phyloP scores from a whole-genome alignment of 2,329 filamentous ascomycete species.

The Clonostachys solani region DNA sequence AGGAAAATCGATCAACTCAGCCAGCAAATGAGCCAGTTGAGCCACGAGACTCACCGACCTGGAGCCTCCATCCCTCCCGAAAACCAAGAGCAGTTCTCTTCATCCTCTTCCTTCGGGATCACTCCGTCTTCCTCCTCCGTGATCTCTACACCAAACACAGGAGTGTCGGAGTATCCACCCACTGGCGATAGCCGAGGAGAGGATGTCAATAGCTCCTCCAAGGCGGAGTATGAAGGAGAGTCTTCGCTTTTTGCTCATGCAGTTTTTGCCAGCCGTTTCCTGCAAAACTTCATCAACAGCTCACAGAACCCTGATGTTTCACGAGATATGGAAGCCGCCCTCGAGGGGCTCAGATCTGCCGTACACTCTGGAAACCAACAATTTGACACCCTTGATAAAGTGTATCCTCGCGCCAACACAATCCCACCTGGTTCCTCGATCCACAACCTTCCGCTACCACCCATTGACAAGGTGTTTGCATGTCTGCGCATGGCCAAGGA shows the following conservation, averaged over 20 bases:
- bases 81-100: background rate
- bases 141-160: background rate
- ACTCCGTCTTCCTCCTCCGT: slow-evolving; percentile 3
- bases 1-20: slow-evolving; percentile 8
- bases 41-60: background rate
- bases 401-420: slow-evolving; percentile 1
- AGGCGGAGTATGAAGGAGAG: slow-evolving; percentile 11
- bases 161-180: background rate
- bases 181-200: background rate
- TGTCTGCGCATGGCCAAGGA: slow-evolving; percentile 6
- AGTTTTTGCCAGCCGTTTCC: slow-evolving; percentile 11
- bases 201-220: background rate
- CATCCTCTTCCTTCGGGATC: slow-evolving; percentile 1
- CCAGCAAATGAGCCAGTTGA: slow-evolving; percentile 3
- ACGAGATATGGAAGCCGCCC: slow-evolving; percentile 9
- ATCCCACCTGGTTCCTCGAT: slow-evolving; percentile 3
- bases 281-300: slow-evolving; percentile 11
- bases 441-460: slow-evolving; percentile 6
- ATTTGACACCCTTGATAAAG: slow-evolving; percentile 2
- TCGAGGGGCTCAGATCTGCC: slow-evolving; percentile 6
- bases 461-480: slow-evolving; percentile 5
- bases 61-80: background rate
- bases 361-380: slow-evolving; percentile 7
- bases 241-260: slow-evolving; percentile 11
- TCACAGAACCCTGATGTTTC: slow-evolving; percentile 7